Evolutionary conservation across 2,329 filamentous ascomycete genomes (phyloP), one percentile per base, ranked within the genome.

Genomic region (Diaporthe destruens): DNA sequence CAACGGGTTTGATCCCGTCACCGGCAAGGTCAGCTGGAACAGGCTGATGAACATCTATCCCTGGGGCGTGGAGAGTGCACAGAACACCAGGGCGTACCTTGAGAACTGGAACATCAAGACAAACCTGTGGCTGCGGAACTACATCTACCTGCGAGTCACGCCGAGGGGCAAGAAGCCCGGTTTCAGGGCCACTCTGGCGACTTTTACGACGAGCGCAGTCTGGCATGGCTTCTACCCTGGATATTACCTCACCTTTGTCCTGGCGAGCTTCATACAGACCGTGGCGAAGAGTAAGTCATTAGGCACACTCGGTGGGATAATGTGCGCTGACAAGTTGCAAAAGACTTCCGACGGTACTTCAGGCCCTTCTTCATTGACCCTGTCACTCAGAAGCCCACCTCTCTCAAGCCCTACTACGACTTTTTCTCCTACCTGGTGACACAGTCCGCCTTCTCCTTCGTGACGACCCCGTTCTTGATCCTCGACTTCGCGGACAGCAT

Each of bases 201-300:
- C 96, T 0, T 99, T 99, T 80, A 89, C 91, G 8, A 98, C 96
- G 25, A 98, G 95, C 79, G 96, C 96, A 3, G 92, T 98, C 77
- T 99, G 96, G 96, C 96, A 99, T 80, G 96, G 96, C 39, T 99
- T 99, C 83, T 97, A 97, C 77, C 96, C 96, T 0, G 96, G 96
- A 7, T 99, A 99, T 82, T 98, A 98, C 81, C 84, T 99, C 74
- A 89, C 93, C 6, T 99, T 99, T 79, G 84, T 98, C 53, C 87
- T 98, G 9, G 96, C 94, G 1, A 95, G 94, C 74, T 93, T 99
- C 76, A 89, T 98, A 39, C 96, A 99, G 80, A 98, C 95, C 2
- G 92, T 92, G 23, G 95, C 96, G 71, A 99, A 99, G 86, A 95
- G 95, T 98, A 86, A 81, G 92, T 87, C 9, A 14, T 23, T 1